These are phyloP conservation scores for Sungouiozyma intestinalis DNA, from an alignment of 805 yeast genomes.

Conservation along the genomic window DNA sequence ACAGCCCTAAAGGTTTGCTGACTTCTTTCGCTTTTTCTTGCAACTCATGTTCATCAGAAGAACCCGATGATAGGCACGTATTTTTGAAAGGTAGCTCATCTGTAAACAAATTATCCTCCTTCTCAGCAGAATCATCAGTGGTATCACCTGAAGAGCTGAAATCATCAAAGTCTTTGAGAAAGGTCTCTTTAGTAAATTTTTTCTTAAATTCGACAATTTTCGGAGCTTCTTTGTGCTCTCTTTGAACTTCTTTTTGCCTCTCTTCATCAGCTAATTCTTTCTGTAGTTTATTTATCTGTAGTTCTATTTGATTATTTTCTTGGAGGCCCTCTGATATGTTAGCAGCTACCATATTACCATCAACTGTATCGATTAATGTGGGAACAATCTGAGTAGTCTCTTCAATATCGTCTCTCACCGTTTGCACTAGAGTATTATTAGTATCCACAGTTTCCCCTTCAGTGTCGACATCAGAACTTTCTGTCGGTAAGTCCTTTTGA, in stretches of 20 bases:
- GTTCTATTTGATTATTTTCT: constrained; percentile 1
- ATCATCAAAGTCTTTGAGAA: constrained; percentile 16
- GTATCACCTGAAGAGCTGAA: constrained; percentile 3
- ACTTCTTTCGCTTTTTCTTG: not conserved
- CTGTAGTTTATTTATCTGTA: constrained; percentile 14
- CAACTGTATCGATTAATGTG: not conserved
- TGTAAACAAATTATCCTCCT: not conserved
- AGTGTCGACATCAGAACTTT: not conserved
- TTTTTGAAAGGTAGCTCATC: not conserved
- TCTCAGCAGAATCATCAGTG: not conserved
- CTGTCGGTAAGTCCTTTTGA: not conserved
- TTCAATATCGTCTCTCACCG: not conserved
- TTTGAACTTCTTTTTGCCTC: not conserved
- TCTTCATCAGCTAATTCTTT: constrained; percentile 8
- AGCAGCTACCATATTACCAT: not conserved
- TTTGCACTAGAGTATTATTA: not conserved
- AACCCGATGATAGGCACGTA: not conserved
- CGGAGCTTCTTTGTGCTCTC: not conserved
- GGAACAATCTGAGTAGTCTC: not conserved
- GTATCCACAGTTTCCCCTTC: not conserved
- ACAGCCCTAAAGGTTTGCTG: not conserved
- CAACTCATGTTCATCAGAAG: not conserved
- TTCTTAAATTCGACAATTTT: not conserved
- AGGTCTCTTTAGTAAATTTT: constrained; percentile 15
- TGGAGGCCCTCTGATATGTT: not conserved